phyloP scores from a whole-genome alignment of 2,329 filamentous ascomycete genomes.

The Ceratocystis smalleyi region DNA sequence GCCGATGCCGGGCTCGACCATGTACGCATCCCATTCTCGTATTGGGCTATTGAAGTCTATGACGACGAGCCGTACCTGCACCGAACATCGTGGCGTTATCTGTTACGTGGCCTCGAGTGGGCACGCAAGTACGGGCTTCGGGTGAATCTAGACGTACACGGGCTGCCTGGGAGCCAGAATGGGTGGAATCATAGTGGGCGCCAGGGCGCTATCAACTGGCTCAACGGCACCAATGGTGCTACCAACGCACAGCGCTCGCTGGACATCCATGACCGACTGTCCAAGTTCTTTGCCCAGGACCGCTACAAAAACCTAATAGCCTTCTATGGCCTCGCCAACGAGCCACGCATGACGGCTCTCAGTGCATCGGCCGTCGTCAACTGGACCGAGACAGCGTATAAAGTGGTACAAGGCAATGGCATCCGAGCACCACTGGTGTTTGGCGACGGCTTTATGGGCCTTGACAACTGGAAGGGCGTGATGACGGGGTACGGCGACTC shows the following conservation, averaged over 20 bases:
- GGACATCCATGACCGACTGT: constrained; percentile 73
- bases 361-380: constrained; percentile 48
- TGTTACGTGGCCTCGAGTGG: constrained; percentile 85
- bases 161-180: constrained; percentile 83
- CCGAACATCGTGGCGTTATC: constrained; percentile 80
- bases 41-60: constrained; percentile 84
- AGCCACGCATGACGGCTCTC: constrained; percentile 73
- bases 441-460: constrained; percentile 86
- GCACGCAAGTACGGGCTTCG: constrained; percentile 81
- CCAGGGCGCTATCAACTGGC: constrained; percentile 67
- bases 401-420: constrained; percentile 60
- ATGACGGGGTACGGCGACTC: constrained; percentile 50
- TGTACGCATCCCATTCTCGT: constrained; percentile 87
- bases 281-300: constrained; percentile 81
- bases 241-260: constrained; percentile 67
- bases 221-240: constrained; percentile 74
- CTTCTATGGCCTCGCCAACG: constrained; percentile 90
- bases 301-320: constrained; percentile 84
- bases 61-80: constrained; percentile 75
- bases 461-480: constrained; percentile 78
- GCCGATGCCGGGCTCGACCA: constrained; percentile 81
- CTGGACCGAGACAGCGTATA: constrained; percentile 65
- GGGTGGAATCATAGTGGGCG: constrained; percentile 94
- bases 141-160: constrained; percentile 86
- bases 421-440: constrained; percentile 61